Evolutionary conservation across 106 monocot species (phyloP).

Genomic region (Acorus gramineus): DNA sequence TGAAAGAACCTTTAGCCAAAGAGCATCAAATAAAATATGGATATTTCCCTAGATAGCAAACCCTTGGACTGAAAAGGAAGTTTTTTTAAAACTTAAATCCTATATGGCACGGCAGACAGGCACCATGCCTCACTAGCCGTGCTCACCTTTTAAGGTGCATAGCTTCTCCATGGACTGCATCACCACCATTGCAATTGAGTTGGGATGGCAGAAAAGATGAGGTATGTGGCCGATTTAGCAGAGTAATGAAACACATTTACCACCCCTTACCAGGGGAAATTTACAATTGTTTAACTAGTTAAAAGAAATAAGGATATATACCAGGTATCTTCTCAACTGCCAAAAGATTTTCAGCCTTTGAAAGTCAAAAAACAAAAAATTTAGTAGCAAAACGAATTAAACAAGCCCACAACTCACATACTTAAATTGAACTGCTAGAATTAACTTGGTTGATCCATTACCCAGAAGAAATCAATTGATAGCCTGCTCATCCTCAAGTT

Average conservation of each 20-base stretch:
- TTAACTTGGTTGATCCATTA: no score
- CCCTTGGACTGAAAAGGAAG: no score
- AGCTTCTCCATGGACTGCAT: slow-evolving; percentile 62
- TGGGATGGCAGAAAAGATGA: slow-evolving; percentile 28
- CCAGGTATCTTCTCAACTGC: slow-evolving; percentile 38
- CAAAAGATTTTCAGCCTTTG: slow-evolving; percentile 17
- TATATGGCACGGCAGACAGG: slow-evolving; percentile 95
- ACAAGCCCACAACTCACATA: neutral
- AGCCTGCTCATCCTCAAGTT: no score
- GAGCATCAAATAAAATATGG: neutral
- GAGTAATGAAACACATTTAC: slow-evolving; percentile 16
- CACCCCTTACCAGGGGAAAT: slow-evolving; percentile 10
- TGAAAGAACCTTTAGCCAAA: neutral
- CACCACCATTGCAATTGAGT: slow-evolving; percentile 68
- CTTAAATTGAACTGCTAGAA: no score
- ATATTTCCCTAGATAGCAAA: no score
- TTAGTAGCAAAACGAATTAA: slow-evolving; percentile 26
- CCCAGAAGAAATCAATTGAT: no score
- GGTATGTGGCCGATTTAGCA: slow-evolving; percentile 25
- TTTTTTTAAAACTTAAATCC: slow-evolving; percentile 13
- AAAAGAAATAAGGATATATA: slow-evolving; percentile 17
- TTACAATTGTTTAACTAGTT: neutral
- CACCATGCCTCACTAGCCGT: slow-evolving; percentile 87
- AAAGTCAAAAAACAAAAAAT: slow-evolving; percentile 23
- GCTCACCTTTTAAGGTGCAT: slow-evolving; percentile 94